phyloP scores from a whole-genome alignment of 148 eudicot genomes.

The Diospyros kaki region DNA sequence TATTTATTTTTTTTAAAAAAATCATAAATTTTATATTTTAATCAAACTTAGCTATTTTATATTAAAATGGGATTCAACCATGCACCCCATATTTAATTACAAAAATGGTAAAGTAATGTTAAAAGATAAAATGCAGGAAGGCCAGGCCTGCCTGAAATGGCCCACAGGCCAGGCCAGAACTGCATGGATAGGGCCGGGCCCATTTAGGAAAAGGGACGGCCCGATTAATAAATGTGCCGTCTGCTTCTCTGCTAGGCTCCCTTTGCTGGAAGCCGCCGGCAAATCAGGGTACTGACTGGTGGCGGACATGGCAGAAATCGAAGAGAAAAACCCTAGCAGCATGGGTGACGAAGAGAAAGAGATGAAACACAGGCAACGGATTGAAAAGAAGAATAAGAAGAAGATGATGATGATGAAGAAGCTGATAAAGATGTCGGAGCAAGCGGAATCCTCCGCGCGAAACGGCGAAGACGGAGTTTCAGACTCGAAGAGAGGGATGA shows the following conservation, averaged over 20 bases:
- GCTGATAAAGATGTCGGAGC: background rate
- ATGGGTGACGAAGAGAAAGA: background rate
- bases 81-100: too few relatives aligned
- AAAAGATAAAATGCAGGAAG: too few relatives aligned
- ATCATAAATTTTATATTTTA: too few relatives aligned
- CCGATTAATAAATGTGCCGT: background rate
- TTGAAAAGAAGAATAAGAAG: slow-evolving; percentile 8
- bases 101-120: too few relatives aligned
- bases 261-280: too few relatives aligned
- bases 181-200: too few relatives aligned
- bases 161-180: too few relatives aligned
- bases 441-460: background rate
- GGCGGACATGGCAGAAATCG: slow-evolving; percentile 18
- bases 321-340: background rate
- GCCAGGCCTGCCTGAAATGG: too few relatives aligned
- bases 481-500: background rate
- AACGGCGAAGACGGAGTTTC: background rate
- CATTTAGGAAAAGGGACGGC: too few relatives aligned
- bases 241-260: background rate
- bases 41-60: too few relatives aligned
- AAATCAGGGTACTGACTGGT: background rate
- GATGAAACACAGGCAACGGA: slow-evolving; percentile 16
- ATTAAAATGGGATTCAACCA: too few relatives aligned
- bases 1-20: too few relatives aligned
- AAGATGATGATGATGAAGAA: background rate